Evolutionary conservation across 345 rosid species (phyloP), one percentile per base, ranked within the genome.

Genomic region (Lumnitzera racemosa): DNA sequence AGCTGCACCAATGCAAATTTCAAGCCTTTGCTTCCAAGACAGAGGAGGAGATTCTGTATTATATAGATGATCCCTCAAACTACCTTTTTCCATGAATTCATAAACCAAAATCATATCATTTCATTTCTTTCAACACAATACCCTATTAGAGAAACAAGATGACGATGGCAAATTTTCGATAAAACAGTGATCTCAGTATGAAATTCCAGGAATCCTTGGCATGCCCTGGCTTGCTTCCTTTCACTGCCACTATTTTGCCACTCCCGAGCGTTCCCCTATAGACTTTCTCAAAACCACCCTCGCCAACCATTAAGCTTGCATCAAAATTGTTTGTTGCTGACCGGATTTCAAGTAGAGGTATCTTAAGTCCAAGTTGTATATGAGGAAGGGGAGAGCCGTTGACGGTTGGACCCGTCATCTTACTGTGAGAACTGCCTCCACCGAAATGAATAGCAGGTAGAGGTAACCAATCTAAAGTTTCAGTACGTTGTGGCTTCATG

Each of bases 71-170:
- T 77, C 84, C 57, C 71, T 77, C 61, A 84, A 48, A 11, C 80
- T 70, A 0, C 87, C 84, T 14, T 76, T 79, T 59, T 84, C 85
- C 85, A 84, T 79, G 70, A 71, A 81, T 53, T 84, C 86, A 5
- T 79, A 81, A 13, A 84, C 83, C 51, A 81, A 70, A 48, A 81
- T 84, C 90, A 84, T 84, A 81, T 84, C 90, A 84, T 84, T 66
- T 81, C 84, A 36, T 72, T 58, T 59, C 67, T 54, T 43, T 87
- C 90, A 12, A 76, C 65, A 53, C 95, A 85, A 29, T 83, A 87
- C 12, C 97, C 97, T 0, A 73, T 80, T 59, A 90, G 71, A 11
- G 97, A 79, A 29, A 85, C 87, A 0, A 90, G 85, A 57, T 90
- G 86, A 13, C 74, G 81, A 59, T 85, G 95, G 1, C 78, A 64